Percentiles rank a stretch among this genome's conserved stretches.
These are phyloP conservation scores for Lantana camara DNA, from an alignment of 257 asterid species.

Conservation along the genomic window DNA sequence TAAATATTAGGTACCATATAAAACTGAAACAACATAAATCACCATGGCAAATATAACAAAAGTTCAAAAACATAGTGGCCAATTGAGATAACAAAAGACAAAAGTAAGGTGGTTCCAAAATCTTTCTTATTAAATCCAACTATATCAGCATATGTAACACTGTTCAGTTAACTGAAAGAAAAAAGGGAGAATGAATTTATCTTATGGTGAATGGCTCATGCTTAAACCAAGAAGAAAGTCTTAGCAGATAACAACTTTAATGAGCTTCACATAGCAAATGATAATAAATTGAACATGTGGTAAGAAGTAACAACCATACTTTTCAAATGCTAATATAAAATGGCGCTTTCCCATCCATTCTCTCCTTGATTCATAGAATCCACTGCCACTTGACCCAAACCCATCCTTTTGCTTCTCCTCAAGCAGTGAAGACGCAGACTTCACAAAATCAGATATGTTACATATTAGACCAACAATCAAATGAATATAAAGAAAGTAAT, in stretches of 20 bases:
- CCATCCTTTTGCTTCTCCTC: conserved; percentile 84
- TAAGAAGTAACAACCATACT: conserved; percentile 46
- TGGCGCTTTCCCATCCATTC: conserved; percentile 98
- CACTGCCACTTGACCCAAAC: conserved; percentile 57
- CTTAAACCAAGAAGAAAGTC: conserved; percentile 7
- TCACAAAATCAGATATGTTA: conserved; percentile 28
- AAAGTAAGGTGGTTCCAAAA: too few species aligned
- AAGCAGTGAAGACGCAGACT: conserved; percentile 85
- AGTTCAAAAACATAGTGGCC: background rate
- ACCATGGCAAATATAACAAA: conserved; percentile 2
- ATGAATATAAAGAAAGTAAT: conserved; percentile 8
- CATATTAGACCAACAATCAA: conserved; percentile 12
- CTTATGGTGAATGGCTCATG: background rate
- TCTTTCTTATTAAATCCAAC: too few species aligned
- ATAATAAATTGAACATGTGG: conserved; percentile 7
- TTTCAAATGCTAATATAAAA: conserved; percentile 78
- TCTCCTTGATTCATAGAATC: conserved; percentile 90
- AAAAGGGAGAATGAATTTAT: conserved; percentile 3
- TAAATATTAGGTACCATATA: conserved; percentile 8
- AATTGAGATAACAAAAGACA: too few species aligned
- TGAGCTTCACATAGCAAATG: background rate
- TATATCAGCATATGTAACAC: too few species aligned
- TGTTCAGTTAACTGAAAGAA: background rate
- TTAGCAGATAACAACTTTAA: conserved; percentile 9
- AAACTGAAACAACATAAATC: background rate